phyloP scores from a whole-genome alignment of 805 yeast genomes.

The Yarrowia yakushimensis region DNA sequence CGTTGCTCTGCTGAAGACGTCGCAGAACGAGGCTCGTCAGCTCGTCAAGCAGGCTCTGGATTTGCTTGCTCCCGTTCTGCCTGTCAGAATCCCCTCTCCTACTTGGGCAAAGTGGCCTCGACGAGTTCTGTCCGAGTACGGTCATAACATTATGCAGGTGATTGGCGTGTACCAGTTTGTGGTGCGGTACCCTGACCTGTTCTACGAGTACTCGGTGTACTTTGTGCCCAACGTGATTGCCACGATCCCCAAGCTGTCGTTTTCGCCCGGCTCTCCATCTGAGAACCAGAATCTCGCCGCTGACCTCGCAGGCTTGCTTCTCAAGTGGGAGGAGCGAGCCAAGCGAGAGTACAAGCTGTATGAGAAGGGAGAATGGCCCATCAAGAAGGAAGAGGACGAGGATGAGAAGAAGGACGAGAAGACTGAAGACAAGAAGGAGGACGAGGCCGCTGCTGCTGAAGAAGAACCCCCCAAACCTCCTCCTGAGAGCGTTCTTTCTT shows the following conservation, averaged over 20 bases:
- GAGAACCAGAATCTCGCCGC: slow-evolving; percentile 85
- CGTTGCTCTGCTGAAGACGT: slow-evolving; percentile 80
- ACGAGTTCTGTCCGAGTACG: slow-evolving; percentile 85
- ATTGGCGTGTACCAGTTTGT: slow-evolving; percentile 83
- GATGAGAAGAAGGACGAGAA: slow-evolving; percentile 26
- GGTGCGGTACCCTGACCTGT: slow-evolving; percentile 78
- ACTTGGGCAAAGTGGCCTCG: slow-evolving; percentile 95
- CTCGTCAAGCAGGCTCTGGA: slow-evolving; percentile 86
- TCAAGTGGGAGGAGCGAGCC: slow-evolving; percentile 72
- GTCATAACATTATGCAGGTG: slow-evolving; percentile 80
- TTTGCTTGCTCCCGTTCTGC: slow-evolving; percentile 80
- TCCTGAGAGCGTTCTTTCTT: slow-evolving; percentile 58
- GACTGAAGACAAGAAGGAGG: slow-evolving; percentile 29
- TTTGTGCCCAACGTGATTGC: slow-evolving; percentile 84
- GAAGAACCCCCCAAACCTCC: slow-evolving; percentile 41
- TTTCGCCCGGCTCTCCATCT: slow-evolving; percentile 67
- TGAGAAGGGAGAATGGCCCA: slow-evolving; percentile 4
- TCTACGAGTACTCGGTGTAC: slow-evolving; percentile 81
- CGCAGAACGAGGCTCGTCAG: slow-evolving; percentile 77
- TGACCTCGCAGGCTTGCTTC: slow-evolving; percentile 79
- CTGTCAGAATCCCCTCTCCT: slow-evolving; percentile 55
- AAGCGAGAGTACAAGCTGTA: slow-evolving; percentile 28
- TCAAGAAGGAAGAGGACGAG: slow-evolving; percentile 11
- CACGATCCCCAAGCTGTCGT: slow-evolving; percentile 86
- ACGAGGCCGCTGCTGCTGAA: slow-evolving; percentile 30